phyloP scores from a whole-genome alignment of 441 rosid species.

The Biscutella laevigata region DNA sequence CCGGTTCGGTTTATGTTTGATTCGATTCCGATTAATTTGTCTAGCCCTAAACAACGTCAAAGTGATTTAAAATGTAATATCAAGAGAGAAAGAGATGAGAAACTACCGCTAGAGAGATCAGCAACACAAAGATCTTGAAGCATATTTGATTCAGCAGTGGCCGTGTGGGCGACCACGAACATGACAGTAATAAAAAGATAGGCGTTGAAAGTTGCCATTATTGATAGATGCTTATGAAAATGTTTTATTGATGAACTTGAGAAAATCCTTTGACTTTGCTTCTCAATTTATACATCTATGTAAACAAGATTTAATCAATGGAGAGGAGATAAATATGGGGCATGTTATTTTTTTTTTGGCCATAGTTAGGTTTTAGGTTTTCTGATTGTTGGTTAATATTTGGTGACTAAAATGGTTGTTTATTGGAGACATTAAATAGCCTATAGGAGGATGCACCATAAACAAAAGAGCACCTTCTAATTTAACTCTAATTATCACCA shows the following conservation, averaged over 20 bases:
- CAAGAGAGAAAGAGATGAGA: neutral
- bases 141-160: slow-evolving; percentile 18
- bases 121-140: too few species aligned
- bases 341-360: neutral
- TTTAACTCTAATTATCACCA: slow-evolving; percentile 4
- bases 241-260: slow-evolving; percentile 13
- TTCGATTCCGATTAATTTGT: too few species aligned
- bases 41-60: too few species aligned
- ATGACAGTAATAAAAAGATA: slow-evolving; percentile 13
- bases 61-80: neutral
- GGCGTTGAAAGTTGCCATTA: slow-evolving; percentile 16
- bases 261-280: neutral
- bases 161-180: slow-evolving; percentile 21
- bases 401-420: slow-evolving; percentile 7
- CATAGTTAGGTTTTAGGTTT: slow-evolving; percentile 21
- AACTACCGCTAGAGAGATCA: slow-evolving; percentile 17
- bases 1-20: too few species aligned
- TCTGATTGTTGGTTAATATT: slow-evolving; percentile 17
- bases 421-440: slow-evolving; percentile 13
- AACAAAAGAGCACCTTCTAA: neutral
- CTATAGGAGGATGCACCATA: slow-evolving; percentile 2
- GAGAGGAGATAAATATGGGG: slow-evolving; percentile 19
- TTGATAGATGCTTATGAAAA: slow-evolving; percentile 6
- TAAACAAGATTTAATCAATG: slow-evolving; percentile 16
- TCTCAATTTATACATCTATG: slow-evolving; percentile 17